Conservation (phyloP, 2,329 filamentous ascomycete genomes). For the Aspergillus ustus region DNA sequence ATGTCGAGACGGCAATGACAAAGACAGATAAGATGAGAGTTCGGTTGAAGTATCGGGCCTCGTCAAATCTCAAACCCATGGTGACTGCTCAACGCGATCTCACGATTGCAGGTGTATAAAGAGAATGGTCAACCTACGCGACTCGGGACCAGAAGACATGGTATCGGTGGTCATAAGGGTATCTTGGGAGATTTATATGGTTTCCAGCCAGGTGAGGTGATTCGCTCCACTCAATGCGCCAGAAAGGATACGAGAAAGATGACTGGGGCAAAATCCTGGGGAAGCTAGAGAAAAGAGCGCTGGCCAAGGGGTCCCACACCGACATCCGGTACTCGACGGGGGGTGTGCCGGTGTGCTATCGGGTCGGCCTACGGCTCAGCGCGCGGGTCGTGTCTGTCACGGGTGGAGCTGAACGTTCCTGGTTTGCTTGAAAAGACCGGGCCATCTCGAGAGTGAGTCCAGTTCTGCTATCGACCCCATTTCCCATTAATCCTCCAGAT, state of each 20-base stretch:
- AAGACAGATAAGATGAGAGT: conserved; percentile 12
- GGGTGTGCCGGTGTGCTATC: background rate
- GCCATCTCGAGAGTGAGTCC: background rate
- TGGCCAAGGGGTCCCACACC: background rate
- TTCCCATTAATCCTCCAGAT: background rate
- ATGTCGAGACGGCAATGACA: conserved; percentile 43
- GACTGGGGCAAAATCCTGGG: conserved; percentile 2
- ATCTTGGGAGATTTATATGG: background rate
- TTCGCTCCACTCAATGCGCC: background rate
- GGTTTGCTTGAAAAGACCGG: background rate
- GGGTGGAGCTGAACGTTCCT: background rate
- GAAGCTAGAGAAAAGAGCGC: background rate
- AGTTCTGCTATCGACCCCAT: background rate
- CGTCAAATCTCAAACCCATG: background rate
- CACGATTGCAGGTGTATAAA: background rate
- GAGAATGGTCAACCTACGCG: background rate
- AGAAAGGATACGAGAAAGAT: background rate
- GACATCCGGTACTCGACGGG: conserved; percentile 4
- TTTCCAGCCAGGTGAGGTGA: background rate
- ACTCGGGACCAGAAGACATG: background rate
- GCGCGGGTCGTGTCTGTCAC: background rate
- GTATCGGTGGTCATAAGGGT: background rate
- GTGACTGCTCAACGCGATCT: background rate
- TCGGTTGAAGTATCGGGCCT: conserved; percentile 17
- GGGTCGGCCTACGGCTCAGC: background rate